Evolutionary conservation across 139 green algal genomes (phyloP), one percentile per base, ranked within the genome.

Genomic region (Limnomonas spitsbergensis): DNA sequence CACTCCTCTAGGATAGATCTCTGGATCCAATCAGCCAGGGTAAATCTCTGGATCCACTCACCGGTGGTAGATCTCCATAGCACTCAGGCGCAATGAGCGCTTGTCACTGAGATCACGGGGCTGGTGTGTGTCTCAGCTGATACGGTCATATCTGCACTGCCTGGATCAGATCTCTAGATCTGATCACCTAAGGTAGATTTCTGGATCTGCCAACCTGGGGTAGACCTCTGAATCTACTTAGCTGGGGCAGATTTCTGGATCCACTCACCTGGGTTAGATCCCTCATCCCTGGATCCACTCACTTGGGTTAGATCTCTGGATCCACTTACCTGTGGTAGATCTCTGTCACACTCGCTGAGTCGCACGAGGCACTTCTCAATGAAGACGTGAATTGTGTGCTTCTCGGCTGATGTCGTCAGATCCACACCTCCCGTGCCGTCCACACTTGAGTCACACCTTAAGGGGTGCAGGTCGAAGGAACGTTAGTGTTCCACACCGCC

Each of bases 321-420:
- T 38, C 24, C 66, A 35, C 72, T 3, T 75, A 89, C 88, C 87
- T 93, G 89, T 42, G 92, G 93, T 79, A 98, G 90, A 53, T 87
- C 40, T 20, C 94, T 76, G 90, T 98, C 94, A 1, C 54, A 77
- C 3, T 90, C 90, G 68, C 81, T 88, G 37, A 97, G 88, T 34
- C 94, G 73, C 2, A 77, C 77, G 53, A 98, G 81, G 68, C 81
- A 85, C 53, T 84, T 82, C 70, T 93, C 83, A 52, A 89, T 37
- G 75, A 94, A 94, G 32, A 78, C 56, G 76, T 96, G 92, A 29
- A 94, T 75, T 29, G 93, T 87, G 47, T 85, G 80, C 86, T 96
- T 96, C 78, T 98, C 94, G 1, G 67, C 52, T 0, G 81, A 83
- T 0, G 82, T 91, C 35, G 85, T 92, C 6, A 98, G 73, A 83